Conservation (phyloP, 257 asterid species). For the Primulina huaijiensis region DNA sequence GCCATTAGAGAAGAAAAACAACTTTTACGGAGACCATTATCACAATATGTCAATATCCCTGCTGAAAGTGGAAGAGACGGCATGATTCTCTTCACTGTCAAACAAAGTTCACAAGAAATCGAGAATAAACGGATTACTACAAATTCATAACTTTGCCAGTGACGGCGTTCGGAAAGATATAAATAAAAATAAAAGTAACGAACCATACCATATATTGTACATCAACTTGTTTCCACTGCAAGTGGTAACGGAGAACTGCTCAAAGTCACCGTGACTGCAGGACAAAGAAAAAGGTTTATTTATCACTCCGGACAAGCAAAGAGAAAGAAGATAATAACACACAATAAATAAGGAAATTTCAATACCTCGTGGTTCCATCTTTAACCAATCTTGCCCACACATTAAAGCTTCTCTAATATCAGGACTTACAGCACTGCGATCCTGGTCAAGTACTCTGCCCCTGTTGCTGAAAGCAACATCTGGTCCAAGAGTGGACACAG, state of each 20-base stretch:
- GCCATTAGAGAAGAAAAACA: slow-evolving; percentile 22
- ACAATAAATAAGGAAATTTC: slow-evolving; percentile 10
- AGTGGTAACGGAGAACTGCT: slow-evolving; percentile 47
- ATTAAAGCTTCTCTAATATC: slow-evolving; percentile 81
- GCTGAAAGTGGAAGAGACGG: slow-evolving; percentile 10
- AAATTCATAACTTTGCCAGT: slow-evolving; percentile 11
- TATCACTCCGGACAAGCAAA: not conserved
- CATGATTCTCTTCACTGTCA: slow-evolving; percentile 30
- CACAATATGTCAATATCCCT: not conserved
- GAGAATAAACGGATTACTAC: slow-evolving; percentile 23
- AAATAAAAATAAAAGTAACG: slow-evolving; percentile 3
- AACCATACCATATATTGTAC: slow-evolving; percentile 31
- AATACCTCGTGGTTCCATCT: slow-evolving; percentile 65
- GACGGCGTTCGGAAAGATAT: slow-evolving; percentile 1
- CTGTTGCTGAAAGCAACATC: slow-evolving; percentile 62
- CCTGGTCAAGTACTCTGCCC: slow-evolving; percentile 68
- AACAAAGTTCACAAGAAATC: slow-evolving; percentile 34
- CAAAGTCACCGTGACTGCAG: slow-evolving; percentile 40
- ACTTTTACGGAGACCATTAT: not conserved
- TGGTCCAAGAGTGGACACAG: slow-evolving; percentile 72
- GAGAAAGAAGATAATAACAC: not conserved
- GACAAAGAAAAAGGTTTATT: slow-evolving; percentile 4
- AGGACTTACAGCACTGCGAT: slow-evolving; percentile 55
- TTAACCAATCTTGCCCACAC: slow-evolving; percentile 95
- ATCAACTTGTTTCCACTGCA: slow-evolving; percentile 47